Evolutionary conservation across 2,329 filamentous ascomycete species (phyloP).

Genomic region (Magnaporthiopsis poae): DNA sequence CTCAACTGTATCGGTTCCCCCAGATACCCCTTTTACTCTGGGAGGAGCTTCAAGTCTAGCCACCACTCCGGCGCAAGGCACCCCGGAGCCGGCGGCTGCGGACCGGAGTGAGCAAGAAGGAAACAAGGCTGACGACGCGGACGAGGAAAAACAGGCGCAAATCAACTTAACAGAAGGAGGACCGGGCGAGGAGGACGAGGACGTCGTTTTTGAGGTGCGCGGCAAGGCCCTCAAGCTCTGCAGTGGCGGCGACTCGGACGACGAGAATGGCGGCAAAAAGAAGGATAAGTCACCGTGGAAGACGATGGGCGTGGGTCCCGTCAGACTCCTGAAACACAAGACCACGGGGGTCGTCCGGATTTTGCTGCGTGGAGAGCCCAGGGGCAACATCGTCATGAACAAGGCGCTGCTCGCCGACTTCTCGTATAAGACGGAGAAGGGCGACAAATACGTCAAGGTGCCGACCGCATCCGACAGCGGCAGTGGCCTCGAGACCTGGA

Average conservation of each 20-base stretch:
- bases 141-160: constrained; percentile 54
- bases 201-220: constrained; percentile 58
- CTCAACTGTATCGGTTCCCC: constrained; percentile 11
- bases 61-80: constrained; percentile 49
- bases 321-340: constrained; percentile 67
- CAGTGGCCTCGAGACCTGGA: constrained; percentile 56
- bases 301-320: constrained; percentile 59
- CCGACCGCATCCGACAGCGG: constrained; percentile 48
- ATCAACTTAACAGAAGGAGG: constrained; percentile 58
- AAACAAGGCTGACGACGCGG: constrained; percentile 37
- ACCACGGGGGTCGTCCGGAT: constrained; percentile 56
- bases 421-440: constrained; percentile 48
- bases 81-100: constrained; percentile 45
- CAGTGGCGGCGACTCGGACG: constrained; percentile 33
- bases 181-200: constrained; percentile 63
- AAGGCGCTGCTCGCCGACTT: constrained; percentile 51
- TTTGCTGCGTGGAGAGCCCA: constrained; percentile 63
- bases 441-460: constrained; percentile 50
- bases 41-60: constrained; percentile 52
- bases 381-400: constrained; percentile 66
- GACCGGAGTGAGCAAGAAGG: constrained; percentile 30
- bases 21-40: constrained; percentile 47
- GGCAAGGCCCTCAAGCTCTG: constrained; percentile 59
- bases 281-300: constrained; percentile 51
- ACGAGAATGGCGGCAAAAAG: constrained; percentile 31